Conservation (phyloP, 2,329 filamentous ascomycete species). For the Sporothrix sp. region DNA sequence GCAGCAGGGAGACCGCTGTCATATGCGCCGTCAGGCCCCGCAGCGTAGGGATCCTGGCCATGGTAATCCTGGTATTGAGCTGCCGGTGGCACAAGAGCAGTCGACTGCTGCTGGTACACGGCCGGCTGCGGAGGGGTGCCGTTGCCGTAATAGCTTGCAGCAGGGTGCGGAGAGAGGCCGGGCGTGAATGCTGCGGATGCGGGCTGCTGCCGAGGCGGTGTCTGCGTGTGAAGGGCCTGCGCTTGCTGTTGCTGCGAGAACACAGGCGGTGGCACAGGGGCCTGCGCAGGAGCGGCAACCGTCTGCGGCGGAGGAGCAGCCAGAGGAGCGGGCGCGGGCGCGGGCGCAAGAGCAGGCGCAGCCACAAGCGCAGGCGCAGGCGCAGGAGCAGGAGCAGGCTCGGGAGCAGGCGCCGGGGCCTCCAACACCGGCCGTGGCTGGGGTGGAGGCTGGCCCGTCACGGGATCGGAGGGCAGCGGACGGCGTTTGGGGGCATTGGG, state of each 20-base stretch:
- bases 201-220: conserved; percentile 32
- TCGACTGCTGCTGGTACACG: no score
- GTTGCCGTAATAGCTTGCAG: conserved; percentile 4
- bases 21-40: conserved; percentile 33
- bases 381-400: neutral
- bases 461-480: conserved; percentile 72
- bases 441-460: conserved; percentile 43
- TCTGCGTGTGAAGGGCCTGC: conserved; percentile 20
- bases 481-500: conserved; percentile 56
- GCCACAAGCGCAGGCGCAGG: no score
- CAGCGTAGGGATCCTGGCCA: conserved; percentile 8
- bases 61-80: conserved; percentile 8
- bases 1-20: conserved; percentile 34
- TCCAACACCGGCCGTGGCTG: conserved; percentile 30
- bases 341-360: no score
- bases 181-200: conserved; percentile 33
- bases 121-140: no score
- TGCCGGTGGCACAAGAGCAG: conserved; percentile 3
- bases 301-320: neutral
- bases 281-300: neutral
- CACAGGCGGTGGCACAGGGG: conserved; percentile 26
- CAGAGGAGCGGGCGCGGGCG: no score
- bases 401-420: conserved; percentile 29
- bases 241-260: conserved; percentile 30
- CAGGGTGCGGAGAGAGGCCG: conserved; percentile 29